These are phyloP conservation scores for Debaryomyces castellii DNA, from an alignment of 805 yeast genomes.

Conservation along the genomic window DNA sequence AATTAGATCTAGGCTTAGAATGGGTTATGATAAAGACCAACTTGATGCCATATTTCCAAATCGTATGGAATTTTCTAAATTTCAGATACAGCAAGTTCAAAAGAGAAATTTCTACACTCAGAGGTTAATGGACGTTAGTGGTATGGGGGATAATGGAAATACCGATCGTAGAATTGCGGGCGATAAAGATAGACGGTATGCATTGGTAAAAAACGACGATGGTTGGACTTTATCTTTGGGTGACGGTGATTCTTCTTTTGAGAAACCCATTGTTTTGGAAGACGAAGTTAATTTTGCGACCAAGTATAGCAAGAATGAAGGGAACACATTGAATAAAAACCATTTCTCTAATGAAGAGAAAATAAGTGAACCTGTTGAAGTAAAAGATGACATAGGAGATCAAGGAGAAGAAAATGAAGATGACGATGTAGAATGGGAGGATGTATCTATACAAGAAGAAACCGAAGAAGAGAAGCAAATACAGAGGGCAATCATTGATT, in stretches of 20 bases:
- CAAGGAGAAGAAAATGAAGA: constrained; percentile 13
- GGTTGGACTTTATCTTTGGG: constrained; percentile 80
- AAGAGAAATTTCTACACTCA: constrained; percentile 91
- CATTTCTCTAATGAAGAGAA: background rate
- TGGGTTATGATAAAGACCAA: constrained; percentile 95
- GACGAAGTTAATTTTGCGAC: constrained; percentile 25
- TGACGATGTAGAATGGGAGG: constrained; percentile 68
- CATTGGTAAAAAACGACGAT: constrained; percentile 69
- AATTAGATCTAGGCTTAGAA: constrained; percentile 80
- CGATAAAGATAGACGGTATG: constrained; percentile 74
- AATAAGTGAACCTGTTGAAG: background rate
- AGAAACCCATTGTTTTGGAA: constrained; percentile 53
- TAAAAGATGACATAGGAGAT: background rate
- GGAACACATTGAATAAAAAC: constrained; percentile 1
- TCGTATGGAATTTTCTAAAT: constrained; percentile 85
- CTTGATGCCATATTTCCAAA: constrained; percentile 77
- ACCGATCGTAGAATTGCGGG: constrained; percentile 71
- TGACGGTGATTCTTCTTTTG: constrained; percentile 36
- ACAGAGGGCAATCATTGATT: constrained; percentile 32
- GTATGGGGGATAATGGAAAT: constrained; percentile 62
- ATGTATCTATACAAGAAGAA: constrained; percentile 48
- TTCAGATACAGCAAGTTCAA: constrained; percentile 90
- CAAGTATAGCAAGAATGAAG: background rate
- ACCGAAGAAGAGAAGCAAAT: constrained; percentile 26
- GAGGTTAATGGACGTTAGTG: constrained; percentile 76